Conservation (phyloP, 1,139 yeast genomes). For the Yamadazyma triangularis region DNA sequence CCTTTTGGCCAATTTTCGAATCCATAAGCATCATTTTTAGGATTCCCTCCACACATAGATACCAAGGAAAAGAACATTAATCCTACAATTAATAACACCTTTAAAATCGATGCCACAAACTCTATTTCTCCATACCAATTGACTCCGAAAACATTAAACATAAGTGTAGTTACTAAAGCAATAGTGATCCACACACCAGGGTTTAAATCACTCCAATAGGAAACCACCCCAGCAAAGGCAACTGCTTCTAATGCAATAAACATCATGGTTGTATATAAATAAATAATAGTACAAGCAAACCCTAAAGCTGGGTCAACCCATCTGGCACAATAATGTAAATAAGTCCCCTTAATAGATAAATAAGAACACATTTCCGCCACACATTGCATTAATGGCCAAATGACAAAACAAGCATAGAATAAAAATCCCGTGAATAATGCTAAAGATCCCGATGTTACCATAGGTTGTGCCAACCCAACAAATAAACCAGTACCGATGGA, state of each 20-base stretch:
- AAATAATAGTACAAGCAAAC: constrained; percentile 33
- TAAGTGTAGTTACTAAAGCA: constrained; percentile 21
- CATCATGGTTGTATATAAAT: constrained; percentile 34
- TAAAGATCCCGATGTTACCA: constrained; percentile 33
- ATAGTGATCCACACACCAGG: constrained; percentile 35
- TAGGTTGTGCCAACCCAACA: constrained; percentile 31
- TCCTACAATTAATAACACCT: constrained; percentile 35
- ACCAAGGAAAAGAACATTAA: constrained; percentile 36
- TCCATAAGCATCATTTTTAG: constrained; percentile 32
- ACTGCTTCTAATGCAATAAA: constrained; percentile 34
- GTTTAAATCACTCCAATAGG: constrained; percentile 37
- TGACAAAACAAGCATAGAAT: constrained; percentile 28
- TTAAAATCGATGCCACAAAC: constrained; percentile 31
- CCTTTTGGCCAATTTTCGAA: constrained; percentile 34
- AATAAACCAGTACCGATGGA: constrained; percentile 48
- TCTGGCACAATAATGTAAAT: constrained; percentile 33
- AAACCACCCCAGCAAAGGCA: constrained; percentile 31
- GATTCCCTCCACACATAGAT: constrained; percentile 40
- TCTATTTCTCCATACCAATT: constrained; percentile 40
- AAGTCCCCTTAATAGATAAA: constrained; percentile 36
- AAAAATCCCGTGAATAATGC: constrained; percentile 34
- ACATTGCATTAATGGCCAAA: constrained; percentile 39
- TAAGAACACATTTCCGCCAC: constrained; percentile 40
- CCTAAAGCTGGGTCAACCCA: constrained; percentile 40
- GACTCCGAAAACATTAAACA: constrained; percentile 32